Conservation (phyloP, 371 early-diverging fungal genomes). For the Dinochytrium kinnereticum region DNA sequence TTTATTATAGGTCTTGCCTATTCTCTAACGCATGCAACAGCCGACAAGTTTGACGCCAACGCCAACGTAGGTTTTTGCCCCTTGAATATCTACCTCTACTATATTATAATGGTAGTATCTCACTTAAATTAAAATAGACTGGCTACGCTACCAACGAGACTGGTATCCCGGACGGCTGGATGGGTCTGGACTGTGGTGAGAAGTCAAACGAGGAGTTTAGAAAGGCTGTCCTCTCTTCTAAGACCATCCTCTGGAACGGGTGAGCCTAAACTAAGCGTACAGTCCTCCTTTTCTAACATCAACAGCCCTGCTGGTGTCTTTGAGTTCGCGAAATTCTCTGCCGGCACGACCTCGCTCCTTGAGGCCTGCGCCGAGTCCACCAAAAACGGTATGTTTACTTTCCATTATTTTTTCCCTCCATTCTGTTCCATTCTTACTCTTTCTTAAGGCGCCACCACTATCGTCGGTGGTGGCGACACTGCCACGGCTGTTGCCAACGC, state of each 20-base stretch:
- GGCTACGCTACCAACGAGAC: constrained; percentile 83
- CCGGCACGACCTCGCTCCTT: constrained; percentile 86
- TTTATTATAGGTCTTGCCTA: not conserved
- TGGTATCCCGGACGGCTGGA: constrained; percentile 92
- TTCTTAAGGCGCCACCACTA: constrained; percentile 49
- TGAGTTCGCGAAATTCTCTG: constrained; percentile 93
- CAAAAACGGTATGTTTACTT: constrained; percentile 56
- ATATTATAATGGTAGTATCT: not conserved
- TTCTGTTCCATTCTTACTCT: not conserved
- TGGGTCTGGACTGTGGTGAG: constrained; percentile 95
- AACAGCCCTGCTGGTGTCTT: constrained; percentile 95
- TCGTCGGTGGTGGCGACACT: constrained; percentile 97
- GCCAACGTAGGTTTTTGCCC: constrained; percentile 68
- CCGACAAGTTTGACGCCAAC: constrained; percentile 81
- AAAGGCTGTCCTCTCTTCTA: constrained; percentile 74
- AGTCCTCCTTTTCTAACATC: not conserved
- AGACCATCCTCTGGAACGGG: constrained; percentile 99
- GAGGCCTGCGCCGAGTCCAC: constrained; percentile 89
- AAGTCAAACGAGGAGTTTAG: constrained; percentile 78
- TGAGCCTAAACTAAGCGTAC: constrained; percentile 27
- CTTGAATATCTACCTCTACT: too few species aligned
- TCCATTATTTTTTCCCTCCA: not conserved
- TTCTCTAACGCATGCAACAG: constrained; percentile 37
- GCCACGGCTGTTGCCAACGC: constrained; percentile 96
- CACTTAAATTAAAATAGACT: constrained; percentile 45